Evolutionary conservation across 2,329 filamentous ascomycete genomes (phyloP), one percentile per base, ranked within the genome.

Genomic region (Stagonosporopsis chrysanthemi): DNA sequence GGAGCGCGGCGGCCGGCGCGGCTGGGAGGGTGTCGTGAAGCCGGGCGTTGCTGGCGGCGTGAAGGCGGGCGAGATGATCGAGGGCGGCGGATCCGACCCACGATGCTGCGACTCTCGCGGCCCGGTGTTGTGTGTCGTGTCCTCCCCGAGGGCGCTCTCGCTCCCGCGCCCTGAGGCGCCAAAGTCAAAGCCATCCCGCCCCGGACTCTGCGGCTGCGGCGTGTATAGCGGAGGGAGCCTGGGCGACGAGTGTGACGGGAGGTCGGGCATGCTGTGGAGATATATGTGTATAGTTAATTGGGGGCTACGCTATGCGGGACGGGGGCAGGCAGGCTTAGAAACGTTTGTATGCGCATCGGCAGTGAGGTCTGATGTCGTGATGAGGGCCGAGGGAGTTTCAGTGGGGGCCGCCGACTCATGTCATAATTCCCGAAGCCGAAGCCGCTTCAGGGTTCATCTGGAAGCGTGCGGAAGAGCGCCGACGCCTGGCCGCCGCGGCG

Each of bases 191-290:
- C 76, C 73, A 36, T 78, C 76, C 36, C 77, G 66, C 12, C 61
- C 61, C 67, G 66, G 78, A 70, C 61, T 78, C 73, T 64, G 79
- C 68, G 82, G 58, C 77, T 83, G 73, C 76, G 84, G 84, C 42
- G 84, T 83, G 61, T 84, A 76, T 48, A 86, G 75, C 26, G 83
- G 82, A 52, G 80, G 71, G 52, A 84, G 76, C 60, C 77, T 76
- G 23, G 82, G 81, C 39, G 83, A 83, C 53, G 81, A 77, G 68
- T 84, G 83, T 36, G 82, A 80, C n/a, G 84, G 83, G 57, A 85
- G 77, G 55, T 84, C 80, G 42, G 81, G 77, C 83, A 86, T 85
- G 62, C 71, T 53, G 39, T 29, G 36, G n/a, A n/a, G 40, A 17
- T 17, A 26, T 17, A 26, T 43, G 29, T 33, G 29, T 11, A 28